Base-by-base conservation (phyloP, 306 rosid genomes). In the Cajanus cajan region DNA sequence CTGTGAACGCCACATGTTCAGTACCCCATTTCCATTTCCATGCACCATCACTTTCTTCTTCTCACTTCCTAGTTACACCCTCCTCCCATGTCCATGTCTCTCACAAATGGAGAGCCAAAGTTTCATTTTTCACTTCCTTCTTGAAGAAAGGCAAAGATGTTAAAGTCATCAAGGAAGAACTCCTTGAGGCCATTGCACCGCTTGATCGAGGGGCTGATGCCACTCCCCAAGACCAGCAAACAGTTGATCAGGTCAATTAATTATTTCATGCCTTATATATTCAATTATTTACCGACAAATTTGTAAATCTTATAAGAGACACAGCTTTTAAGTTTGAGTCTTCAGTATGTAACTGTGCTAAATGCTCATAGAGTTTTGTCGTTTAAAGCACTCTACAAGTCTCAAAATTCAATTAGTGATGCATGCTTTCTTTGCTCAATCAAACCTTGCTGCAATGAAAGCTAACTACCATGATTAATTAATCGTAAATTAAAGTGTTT, bases 121-220 rank as follows among this genome's bases (percentile, higher is more conserved):
- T 92, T 22, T 90, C 98, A 0, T 92, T 94, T 80, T 94, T 94
- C 50, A 83, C 96, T 80, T 81, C 92, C 8, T 89, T 94, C 69
- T 45, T 88, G 25, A 87, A 81, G 54, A 94, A 81, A 73, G 87
- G 89, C 11, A 91, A 92, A 63, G 90, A 91, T 67, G 85, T 89
- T 14, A 59, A 76, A 10, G 41, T 78, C 68, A 80, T 94, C 65
- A 94, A 92, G 82, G 87, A 94, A 61, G 90, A 94, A 79, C 96
- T 94, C 77, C 92, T 94, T 16, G 83, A 84, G 10, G 94, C 93
- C 78, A 89, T 94, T 88, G 86, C 85, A 6, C 76, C 87, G 0
- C 93, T 94, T 31, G 98, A 94, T 87, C 88, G 96, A 45, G 98
- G 98, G 2, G 96, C 98, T n/a, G 91, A 88, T 34, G 97, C 98